phyloP scores from a whole-genome alignment of 345 rosid species.

The Arabidopsis arenosa region DNA sequence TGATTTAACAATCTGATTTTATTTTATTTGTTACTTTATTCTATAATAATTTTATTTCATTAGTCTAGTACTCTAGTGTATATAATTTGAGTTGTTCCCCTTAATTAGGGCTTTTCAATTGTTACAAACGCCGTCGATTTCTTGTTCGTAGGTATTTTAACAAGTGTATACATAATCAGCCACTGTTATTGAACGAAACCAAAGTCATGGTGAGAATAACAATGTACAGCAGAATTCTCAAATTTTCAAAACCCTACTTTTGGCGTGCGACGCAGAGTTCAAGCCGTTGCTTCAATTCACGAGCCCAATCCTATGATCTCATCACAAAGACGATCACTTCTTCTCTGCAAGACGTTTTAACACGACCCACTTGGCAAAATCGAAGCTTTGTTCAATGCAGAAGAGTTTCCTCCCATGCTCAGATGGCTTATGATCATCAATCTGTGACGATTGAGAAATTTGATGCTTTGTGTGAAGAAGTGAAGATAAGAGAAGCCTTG shows the following conservation, averaged over 20 bases:
- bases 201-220: not conserved
- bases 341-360: not conserved
- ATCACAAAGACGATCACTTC: not conserved
- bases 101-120: not conserved
- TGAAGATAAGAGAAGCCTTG: conserved; percentile 61
- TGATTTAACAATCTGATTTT: no score
- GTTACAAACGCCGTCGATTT: not conserved
- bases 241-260: conserved; percentile 19
- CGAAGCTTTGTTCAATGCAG: conserved; percentile 1
- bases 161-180: not conserved
- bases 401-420: conserved; percentile 19
- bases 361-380: not conserved
- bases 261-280: conserved; percentile 3
- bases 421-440: not conserved
- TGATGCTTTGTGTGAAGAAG: conserved; percentile 47
- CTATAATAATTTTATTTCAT: no score
- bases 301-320: not conserved
- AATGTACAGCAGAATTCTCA: conserved; percentile 9
- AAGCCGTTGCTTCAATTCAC: conserved; percentile 28
- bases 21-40: no score
- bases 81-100: no score
- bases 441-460: conserved; percentile 21
- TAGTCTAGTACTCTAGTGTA: no score
- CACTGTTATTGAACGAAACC: not conserved
- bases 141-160: not conserved